Evolutionary conservation across 192 early-diverging fungal genomes (phyloP).

Genomic region (Backusella sp.): DNA sequence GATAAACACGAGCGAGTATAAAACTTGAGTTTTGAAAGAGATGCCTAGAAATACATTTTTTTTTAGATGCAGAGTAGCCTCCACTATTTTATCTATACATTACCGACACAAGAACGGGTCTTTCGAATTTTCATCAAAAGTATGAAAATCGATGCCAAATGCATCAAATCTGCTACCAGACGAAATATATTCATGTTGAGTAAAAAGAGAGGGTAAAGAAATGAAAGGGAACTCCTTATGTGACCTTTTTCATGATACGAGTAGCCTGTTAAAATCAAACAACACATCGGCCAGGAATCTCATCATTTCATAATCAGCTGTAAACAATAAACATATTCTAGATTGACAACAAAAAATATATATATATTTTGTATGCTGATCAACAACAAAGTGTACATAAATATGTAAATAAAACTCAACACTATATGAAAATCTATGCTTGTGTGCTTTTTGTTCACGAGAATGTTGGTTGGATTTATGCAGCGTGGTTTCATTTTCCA

Average conservation of each 20-base stretch:
- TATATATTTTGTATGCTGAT: too few relatives aligned
- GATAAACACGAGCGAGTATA: slow-evolving; percentile 89
- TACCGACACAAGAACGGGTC: slow-evolving; percentile 86
- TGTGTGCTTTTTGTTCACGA: too few relatives aligned
- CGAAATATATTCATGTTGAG: slow-evolving; percentile 44
- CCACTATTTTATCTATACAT: slow-evolving; percentile 83
- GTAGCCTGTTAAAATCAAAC: not conserved
- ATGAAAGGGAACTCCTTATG: not conserved
- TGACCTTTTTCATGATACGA: not conserved
- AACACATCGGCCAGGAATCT: not conserved
- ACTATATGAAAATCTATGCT: too few relatives aligned
- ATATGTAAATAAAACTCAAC: too few relatives aligned
- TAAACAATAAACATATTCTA: not conserved
- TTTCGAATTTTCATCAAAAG: slow-evolving; percentile 89
- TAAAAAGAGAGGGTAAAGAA: not conserved
- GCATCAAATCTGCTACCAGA: slow-evolving; percentile 17
- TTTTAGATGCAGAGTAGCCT: not conserved
- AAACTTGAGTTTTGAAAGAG: slow-evolving; percentile 94
- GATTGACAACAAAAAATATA: too few relatives aligned
- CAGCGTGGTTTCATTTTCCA: too few relatives aligned
- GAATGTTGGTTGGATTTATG: too few relatives aligned
- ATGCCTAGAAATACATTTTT: slow-evolving; percentile 64
- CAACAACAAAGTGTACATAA: too few relatives aligned
- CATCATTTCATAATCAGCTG: not conserved
- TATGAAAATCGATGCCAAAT: slow-evolving; percentile 39